phyloP scores from a whole-genome alignment of 73 alveolate species.

The Effrenium voratum region DNA sequence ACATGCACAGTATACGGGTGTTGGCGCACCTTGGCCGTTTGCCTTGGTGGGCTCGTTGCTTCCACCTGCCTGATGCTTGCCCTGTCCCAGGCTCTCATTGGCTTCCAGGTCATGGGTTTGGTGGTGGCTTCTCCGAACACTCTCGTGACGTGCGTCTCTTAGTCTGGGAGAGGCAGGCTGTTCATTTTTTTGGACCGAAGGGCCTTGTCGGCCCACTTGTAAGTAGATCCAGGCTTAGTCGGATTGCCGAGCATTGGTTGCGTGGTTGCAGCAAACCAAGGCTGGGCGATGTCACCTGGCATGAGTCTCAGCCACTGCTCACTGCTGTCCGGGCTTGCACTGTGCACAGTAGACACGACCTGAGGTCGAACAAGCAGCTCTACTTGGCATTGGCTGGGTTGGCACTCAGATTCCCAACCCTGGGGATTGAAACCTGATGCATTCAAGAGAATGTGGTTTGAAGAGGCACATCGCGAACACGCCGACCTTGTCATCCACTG shows the following conservation, averaged over 20 bases:
- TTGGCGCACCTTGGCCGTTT: too few species aligned
- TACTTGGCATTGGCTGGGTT: slow-evolving; percentile 80
- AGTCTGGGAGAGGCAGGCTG: neutral
- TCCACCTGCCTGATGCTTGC: neutral
- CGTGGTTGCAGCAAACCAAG: neutral
- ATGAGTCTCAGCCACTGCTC: neutral
- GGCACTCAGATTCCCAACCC: too few species aligned
- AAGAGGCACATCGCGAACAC: too few species aligned
- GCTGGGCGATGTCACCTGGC: slow-evolving; percentile 86
- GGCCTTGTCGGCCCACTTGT: too few species aligned
- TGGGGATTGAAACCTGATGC: too few species aligned
- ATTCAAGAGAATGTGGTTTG: too few species aligned
- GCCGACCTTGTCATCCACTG: too few species aligned
- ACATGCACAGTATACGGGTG: too few species aligned
- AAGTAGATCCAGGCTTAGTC: too few species aligned
- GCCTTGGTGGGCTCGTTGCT: too few species aligned
- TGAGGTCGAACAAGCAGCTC: slow-evolving; percentile 83
- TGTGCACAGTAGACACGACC: neutral
- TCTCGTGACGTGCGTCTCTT: slow-evolving; percentile 46
- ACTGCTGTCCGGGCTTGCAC: neutral
- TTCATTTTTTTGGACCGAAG: neutral
- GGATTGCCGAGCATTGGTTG: neutral
- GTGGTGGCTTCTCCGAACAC: slow-evolving; percentile 93
- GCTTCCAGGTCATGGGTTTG: slow-evolving; percentile 86
- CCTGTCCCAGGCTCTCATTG: slow-evolving; percentile 56